phyloP scores from a whole-genome alignment of 73 alveolate species.

The Paramecium tetraurelia region DNA sequence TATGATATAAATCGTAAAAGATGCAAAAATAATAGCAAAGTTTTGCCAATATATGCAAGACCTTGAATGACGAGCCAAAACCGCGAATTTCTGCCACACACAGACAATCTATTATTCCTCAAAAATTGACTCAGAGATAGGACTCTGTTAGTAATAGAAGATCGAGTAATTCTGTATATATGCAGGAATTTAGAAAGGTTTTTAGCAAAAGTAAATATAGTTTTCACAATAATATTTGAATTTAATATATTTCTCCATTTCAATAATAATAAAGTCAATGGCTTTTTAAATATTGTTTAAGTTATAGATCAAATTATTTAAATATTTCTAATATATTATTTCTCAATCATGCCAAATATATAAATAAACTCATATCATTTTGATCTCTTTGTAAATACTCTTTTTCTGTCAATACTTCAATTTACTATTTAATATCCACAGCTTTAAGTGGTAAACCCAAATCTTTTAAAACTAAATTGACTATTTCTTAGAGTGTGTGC shows the following conservation, averaged over 20 bases:
- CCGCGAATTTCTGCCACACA: background rate
- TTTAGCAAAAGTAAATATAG: conserved; percentile 18
- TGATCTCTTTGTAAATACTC: conserved; percentile 73
- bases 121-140: background rate
- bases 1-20: background rate
- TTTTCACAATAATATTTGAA: background rate
- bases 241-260: background rate
- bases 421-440: conserved; percentile 61
- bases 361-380: conserved; percentile 47
- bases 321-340: too few species aligned
- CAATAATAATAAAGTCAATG: background rate
- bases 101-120: background rate
- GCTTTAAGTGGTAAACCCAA: conserved; percentile 73
- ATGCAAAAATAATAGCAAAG: background rate
- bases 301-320: background rate
- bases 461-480: conserved; percentile 61
- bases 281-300: background rate
- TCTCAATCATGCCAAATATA: conserved; percentile 64
- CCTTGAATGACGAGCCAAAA: background rate
- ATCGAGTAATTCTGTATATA: conserved; percentile 27
- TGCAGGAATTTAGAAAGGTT: conserved; percentile 31
- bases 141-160: background rate
- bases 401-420: conserved; percentile 67
- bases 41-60: conserved; percentile 1
- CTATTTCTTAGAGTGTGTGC: conserved; percentile 63